These are phyloP conservation scores for Coemansia sp. DNA, from an alignment of 192 early-diverging fungal genomes.

Conservation along the genomic window DNA sequence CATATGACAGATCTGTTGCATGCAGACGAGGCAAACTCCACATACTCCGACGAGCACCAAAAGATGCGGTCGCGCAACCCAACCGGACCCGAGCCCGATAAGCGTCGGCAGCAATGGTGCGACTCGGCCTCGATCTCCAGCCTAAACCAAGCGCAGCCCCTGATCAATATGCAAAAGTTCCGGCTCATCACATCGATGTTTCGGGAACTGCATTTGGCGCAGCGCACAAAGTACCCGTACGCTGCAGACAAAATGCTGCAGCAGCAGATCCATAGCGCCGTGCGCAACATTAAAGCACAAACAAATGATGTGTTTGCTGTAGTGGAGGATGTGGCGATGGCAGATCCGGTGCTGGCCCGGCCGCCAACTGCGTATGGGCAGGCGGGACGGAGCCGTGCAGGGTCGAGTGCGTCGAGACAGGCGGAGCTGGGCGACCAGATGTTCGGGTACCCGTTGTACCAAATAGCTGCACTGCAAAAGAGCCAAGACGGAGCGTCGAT, in stretches of 20 bases:
- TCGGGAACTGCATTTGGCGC: constrained; percentile 51
- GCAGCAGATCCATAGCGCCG: constrained; percentile 54
- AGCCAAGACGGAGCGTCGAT: constrained; percentile 24
- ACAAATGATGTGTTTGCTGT: constrained; percentile 50
- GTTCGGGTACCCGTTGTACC: constrained; percentile 52
- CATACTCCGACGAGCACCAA: constrained; percentile 55
- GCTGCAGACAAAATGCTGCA: constrained; percentile 51
- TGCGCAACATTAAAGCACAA: constrained; percentile 53
- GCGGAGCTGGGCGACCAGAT: constrained; percentile 16
- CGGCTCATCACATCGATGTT: constrained; percentile 56
- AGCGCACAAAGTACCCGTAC: constrained; percentile 55
- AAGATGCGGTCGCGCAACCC: constrained; percentile 50
- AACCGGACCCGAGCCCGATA: constrained; percentile 15
- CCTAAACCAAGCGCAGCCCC: constrained; percentile 52
- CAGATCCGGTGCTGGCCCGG: constrained; percentile 19
- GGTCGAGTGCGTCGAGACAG: constrained; percentile 39
- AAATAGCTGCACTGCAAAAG: constrained; percentile 43
- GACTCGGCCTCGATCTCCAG: constrained; percentile 40
- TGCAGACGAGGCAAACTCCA: constrained; percentile 56
- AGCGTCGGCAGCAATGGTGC: constrained; percentile 18
- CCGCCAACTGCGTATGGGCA: constrained; percentile 28
- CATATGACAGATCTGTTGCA: constrained; percentile 58
- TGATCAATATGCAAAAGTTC: constrained; percentile 58
- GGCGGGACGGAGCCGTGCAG: constrained; percentile 37
- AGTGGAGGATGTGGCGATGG: constrained; percentile 37